Base-by-base conservation (phyloP, 257 asterid genomes). In the Petrea volubilis region DNA sequence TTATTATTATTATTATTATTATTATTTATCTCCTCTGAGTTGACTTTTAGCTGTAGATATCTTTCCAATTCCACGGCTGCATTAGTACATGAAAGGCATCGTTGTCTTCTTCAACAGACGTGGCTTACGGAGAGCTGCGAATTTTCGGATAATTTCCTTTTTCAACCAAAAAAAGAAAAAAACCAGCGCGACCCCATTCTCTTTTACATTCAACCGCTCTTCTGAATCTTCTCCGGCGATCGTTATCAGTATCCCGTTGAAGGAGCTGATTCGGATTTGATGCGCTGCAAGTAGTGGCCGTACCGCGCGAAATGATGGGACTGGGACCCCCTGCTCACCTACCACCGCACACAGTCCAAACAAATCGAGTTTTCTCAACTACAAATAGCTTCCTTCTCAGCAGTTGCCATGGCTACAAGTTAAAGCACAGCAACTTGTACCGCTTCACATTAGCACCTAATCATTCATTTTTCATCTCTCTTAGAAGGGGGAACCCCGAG, bases 121-220 rank as follows among this genome's bases (percentile, higher is more conserved):
- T 83, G 87, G 83, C 76, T 56, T 44, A 29, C 3, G 46, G 53
- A 12, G 76, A 78, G 70, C 83, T 69, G 68, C 78, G 51, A 53
- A 43, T 75, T 78, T 73, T 40, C 24, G 66, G 76, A 73, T 57
- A 47, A 63, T 68, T 73, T 68, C 34, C 65, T n/a, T 21, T 67
- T 36, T n/a, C n/a, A 38, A 25, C 58, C 34, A 67, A 67, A 57
- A 75, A 75, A 8, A 31, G 27, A 38, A 20, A 9, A 31, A 12
- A 60, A 46, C 20, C 34, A 28, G 63, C 72, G 72, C 40, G n/a
- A n/a, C n/a, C 36, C 29, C 47, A 3, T 44, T 25, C 17, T 9
- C 51, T 11, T 51, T 50, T 38, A 52, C 23, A 6, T 33, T 10
- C 6, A 23, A 23, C 11, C 46, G 20, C n/a, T 18, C 15, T 31